Evolutionary conservation across 148 eudicot species (phyloP).

Genomic region (Amaranthus hypochondriacus): DNA sequence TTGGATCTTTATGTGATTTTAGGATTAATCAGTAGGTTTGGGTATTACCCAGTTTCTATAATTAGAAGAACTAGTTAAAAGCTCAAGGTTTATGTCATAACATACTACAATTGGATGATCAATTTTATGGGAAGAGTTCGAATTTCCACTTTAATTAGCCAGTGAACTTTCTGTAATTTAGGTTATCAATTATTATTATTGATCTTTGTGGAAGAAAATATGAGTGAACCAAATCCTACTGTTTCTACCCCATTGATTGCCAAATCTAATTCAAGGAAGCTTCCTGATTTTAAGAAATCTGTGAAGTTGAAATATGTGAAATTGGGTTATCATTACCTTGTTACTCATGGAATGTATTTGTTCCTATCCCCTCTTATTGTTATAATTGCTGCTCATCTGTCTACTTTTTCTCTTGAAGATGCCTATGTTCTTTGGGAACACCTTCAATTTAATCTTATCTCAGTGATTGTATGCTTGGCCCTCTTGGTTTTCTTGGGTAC

Average conservation of each 20-base stretch:
- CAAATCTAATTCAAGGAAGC: conserved; percentile 33
- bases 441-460: conserved; percentile 41
- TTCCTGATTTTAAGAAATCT: conserved; percentile 48
- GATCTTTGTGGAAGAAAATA: conserved; percentile 6
- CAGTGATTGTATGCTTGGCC: conserved; percentile 38
- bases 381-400: conserved; percentile 38
- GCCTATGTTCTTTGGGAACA: conserved; percentile 41
- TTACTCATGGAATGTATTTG: conserved; percentile 50
- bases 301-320: conserved; percentile 56
- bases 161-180: conserved; percentile 4
- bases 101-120: not conserved
- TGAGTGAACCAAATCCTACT: conserved; percentile 31
- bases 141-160: not conserved
- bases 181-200: not conserved
- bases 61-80: conserved; percentile 1
- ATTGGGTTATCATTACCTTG: conserved; percentile 53
- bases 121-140: not conserved
- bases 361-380: conserved; percentile 36
- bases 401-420: conserved; percentile 39
- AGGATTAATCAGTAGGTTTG: not conserved
- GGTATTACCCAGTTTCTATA: conserved; percentile 7
- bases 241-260: conserved; percentile 16
- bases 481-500: conserved; percentile 43
- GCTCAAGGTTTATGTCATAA: conserved; percentile 6
- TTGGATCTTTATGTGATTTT: not conserved